Evolutionary conservation across 805 yeast species (phyloP).

Genomic region (Cyberlindnera samutprakarnensis): DNA sequence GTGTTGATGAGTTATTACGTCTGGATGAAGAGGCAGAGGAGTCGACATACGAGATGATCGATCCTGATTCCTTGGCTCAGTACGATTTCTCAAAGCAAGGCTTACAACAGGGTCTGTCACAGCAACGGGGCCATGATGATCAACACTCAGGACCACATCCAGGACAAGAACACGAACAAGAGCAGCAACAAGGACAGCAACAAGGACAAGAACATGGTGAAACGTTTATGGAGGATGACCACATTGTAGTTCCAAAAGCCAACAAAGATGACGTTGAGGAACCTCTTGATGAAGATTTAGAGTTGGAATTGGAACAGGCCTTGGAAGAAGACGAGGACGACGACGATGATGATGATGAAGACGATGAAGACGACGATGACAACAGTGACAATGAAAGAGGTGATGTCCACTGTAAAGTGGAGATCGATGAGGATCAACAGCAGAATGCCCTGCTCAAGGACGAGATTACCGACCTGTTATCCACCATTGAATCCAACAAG

Average conservation of each 20-base stretch:
- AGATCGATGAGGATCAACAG: conserved; percentile 41
- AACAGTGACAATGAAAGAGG: conserved; percentile 27
- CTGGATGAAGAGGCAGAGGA: conserved; percentile 82
- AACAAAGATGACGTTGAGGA: conserved; percentile 3
- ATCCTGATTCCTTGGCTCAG: conserved; percentile 28
- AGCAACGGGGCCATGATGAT: not conserved
- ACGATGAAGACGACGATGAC: conserved; percentile 32
- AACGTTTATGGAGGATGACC: conserved; percentile 4
- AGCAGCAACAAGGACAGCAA: not conserved
- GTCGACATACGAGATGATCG: conserved; percentile 67
- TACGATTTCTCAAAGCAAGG: not conserved
- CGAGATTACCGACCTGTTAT: conserved; percentile 76
- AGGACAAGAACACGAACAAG: not conserved
- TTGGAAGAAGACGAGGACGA: conserved; percentile 23
- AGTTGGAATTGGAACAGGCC: conserved; percentile 23
- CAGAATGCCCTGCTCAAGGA: conserved; percentile 74
- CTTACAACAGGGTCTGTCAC: not conserved
- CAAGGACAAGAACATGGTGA: not conserved
- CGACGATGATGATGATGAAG: conserved; percentile 19
- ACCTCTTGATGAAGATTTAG: conserved; percentile 11
- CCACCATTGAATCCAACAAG: conserved; percentile 69
- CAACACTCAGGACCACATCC: not conserved
- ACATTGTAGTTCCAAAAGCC: not conserved
- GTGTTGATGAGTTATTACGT: conserved; percentile 67
- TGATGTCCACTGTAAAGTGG: conserved; percentile 19